phyloP scores from a whole-genome alignment of 768 basidiomycete species.

The Suillus paluster region DNA sequence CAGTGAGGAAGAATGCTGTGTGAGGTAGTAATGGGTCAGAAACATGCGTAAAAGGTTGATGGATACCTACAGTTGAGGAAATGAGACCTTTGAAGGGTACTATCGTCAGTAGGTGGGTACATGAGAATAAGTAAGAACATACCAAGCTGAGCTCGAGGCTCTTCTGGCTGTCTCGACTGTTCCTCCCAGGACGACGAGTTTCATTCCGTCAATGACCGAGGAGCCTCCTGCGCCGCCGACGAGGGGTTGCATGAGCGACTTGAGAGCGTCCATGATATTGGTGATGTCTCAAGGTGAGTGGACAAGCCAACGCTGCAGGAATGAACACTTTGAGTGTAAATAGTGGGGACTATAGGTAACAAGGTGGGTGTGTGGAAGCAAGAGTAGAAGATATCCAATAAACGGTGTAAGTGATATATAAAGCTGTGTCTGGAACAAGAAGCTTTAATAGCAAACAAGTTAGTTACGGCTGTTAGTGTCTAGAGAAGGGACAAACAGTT shows the following conservation, averaged over 20 bases:
- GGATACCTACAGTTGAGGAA: slow-evolving; percentile 80
- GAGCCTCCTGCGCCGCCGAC: slow-evolving; percentile 75
- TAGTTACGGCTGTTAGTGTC: not conserved
- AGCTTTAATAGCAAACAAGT: slow-evolving; percentile 5
- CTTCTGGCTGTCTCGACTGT: slow-evolving; percentile 86
- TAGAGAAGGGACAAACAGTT: not conserved
- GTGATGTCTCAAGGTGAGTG: slow-evolving; percentile 25
- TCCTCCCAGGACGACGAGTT: slow-evolving; percentile 87
- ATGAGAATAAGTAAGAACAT: slow-evolving; percentile 27
- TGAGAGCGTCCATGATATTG: slow-evolving; percentile 73
- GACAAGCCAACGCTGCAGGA: slow-evolving; percentile 45
- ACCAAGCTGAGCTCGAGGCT: slow-evolving; percentile 85
- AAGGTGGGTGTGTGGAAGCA: slow-evolving; percentile 29
- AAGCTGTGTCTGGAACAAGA: slow-evolving; percentile 27
- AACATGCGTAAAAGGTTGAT: slow-evolving; percentile 5
- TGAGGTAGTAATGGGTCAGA: slow-evolving; percentile 15
- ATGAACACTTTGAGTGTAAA: slow-evolving; percentile 12
- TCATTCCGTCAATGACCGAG: slow-evolving; percentile 86
- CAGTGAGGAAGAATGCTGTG: slow-evolving; percentile 84
- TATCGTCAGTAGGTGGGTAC: slow-evolving; percentile 16
- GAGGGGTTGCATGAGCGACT: slow-evolving; percentile 81
- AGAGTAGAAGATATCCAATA: slow-evolving; percentile 12
- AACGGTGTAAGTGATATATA: slow-evolving; percentile 18
- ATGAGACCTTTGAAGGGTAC: slow-evolving; percentile 60
- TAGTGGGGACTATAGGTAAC: slow-evolving; percentile 20